A percentile compares a stretch with the other conserved stretches of the same genome.
Evolutionary conservation across 306 rosid genomes (phyloP).

Genomic region (Quercus parvula): DNA sequence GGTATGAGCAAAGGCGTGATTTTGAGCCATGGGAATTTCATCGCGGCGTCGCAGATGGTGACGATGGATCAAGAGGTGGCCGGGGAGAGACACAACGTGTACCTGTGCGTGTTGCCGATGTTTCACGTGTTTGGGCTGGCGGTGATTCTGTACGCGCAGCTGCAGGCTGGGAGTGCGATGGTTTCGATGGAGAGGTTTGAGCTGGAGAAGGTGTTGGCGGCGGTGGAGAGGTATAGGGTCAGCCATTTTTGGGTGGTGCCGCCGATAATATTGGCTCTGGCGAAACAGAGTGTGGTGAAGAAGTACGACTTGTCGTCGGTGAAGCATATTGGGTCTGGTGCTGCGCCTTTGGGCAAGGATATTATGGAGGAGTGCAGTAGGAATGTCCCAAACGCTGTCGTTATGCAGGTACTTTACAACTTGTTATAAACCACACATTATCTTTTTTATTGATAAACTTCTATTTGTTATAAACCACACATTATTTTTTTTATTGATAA

Average conservation of each 20-base stretch:
- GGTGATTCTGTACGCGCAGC: slow-evolving; percentile 48
- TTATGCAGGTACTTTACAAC: slow-evolving; percentile 47
- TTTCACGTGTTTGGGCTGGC: slow-evolving; percentile 80
- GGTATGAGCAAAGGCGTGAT: slow-evolving; percentile 85
- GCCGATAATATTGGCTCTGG: slow-evolving; percentile 71
- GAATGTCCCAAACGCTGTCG: slow-evolving; percentile 45
- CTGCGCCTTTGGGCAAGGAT: slow-evolving; percentile 86
- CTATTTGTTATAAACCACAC: no score
- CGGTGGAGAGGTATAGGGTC: slow-evolving; percentile 57
- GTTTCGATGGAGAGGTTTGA: slow-evolving; percentile 53
- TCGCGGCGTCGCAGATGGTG: slow-evolving; percentile 54
- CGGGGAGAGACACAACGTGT: slow-evolving; percentile 36
- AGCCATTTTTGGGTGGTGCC: slow-evolving; percentile 84
- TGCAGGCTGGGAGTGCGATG: slow-evolving; percentile 53
- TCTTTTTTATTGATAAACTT: no score
- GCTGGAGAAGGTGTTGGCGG: slow-evolving; percentile 46
- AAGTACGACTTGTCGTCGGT: slow-evolving; percentile 66
- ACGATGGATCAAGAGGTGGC: slow-evolving; percentile 54
- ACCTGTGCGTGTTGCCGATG: slow-evolving; percentile 73
- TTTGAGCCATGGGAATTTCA: slow-evolving; percentile 66
- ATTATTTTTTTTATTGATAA: no score
- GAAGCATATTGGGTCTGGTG: slow-evolving; percentile 71
- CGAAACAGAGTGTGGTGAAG: slow-evolving; percentile 53
- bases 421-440: no score
- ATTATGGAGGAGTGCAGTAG: slow-evolving; percentile 68